A percentile compares a stretch with the other conserved stretches of the same genome.
Evolutionary conservation across 2,329 filamentous ascomycete genomes (phyloP).

Genomic region (Talaromyces atroroseus): DNA sequence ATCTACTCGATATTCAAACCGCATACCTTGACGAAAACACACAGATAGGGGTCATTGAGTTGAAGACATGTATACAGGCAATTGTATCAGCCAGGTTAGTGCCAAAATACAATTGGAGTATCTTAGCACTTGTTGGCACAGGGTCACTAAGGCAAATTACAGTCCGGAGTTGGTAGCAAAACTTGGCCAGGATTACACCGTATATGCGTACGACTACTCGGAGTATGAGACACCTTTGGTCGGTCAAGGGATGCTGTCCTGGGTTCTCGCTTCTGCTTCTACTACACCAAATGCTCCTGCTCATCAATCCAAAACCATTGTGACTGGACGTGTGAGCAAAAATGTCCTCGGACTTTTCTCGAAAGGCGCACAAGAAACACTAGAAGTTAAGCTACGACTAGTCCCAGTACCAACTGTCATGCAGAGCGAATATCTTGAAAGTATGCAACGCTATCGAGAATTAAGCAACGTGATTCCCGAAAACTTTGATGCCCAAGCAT

Average conservation of each 20-base stretch:
- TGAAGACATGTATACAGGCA: slow-evolving; percentile 80
- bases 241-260: slow-evolving; percentile 91
- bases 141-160: slow-evolving; percentile 6
- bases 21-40: slow-evolving; percentile 72
- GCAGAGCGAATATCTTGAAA: slow-evolving; percentile 56
- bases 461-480: slow-evolving; percentile 53
- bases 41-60: slow-evolving; percentile 80
- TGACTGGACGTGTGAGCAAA: slow-evolving; percentile 85
- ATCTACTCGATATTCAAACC: slow-evolving; percentile 72
- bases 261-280: slow-evolving; percentile 62
- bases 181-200: slow-evolving; percentile 78
- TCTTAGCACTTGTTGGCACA: not conserved
- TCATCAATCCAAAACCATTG: slow-evolving; percentile 58
- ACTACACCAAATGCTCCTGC: slow-evolving; percentile 50
- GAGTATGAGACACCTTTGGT: slow-evolving; percentile 90
- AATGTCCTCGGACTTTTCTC: slow-evolving; percentile 80
- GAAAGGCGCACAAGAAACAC: slow-evolving; percentile 72
- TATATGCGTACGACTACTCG: slow-evolving; percentile 95
- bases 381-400: slow-evolving; percentile 88
- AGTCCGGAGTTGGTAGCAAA: slow-evolving; percentile 81
- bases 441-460: slow-evolving; percentile 56
- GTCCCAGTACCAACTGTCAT: slow-evolving; percentile 65
- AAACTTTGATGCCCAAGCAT: slow-evolving; percentile 66
- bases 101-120: slow-evolving; percentile 7
- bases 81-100: slow-evolving; percentile 59